A percentile compares a stretch with the other conserved stretches of the same genome.
phyloP scores from a whole-genome alignment of 2,329 filamentous ascomycete species.

The Taxawa tesnikishii region DNA sequence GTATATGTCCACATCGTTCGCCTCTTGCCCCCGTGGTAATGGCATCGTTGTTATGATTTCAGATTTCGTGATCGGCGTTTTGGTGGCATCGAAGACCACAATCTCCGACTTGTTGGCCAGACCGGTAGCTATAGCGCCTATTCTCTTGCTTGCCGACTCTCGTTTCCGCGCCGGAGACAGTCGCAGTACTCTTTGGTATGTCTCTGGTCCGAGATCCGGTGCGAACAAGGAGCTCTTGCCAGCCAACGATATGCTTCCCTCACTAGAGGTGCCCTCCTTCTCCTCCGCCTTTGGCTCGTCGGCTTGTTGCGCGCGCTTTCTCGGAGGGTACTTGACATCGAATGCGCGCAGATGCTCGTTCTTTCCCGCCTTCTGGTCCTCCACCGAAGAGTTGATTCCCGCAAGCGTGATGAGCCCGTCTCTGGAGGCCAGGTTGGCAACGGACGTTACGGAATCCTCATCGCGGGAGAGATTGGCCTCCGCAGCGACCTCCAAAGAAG shows the following conservation, averaged over 20 bases:
- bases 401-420: constrained; percentile 48
- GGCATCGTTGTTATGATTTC: constrained; percentile 44
- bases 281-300: constrained; percentile 20
- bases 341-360: constrained; percentile 80
- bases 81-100: constrained; percentile 61
- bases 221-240: constrained; percentile 42
- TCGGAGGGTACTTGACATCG: constrained; percentile 44
- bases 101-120: constrained; percentile 62
- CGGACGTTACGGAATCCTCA: constrained; percentile 80
- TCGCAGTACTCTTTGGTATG: constrained; percentile 47
- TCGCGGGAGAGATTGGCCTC: constrained; percentile 69
- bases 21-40: constrained; percentile 40
- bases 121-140: constrained; percentile 70
- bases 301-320: constrained; percentile 26
- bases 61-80: constrained; percentile 34
- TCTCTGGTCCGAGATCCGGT: constrained; percentile 31
- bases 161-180: constrained; percentile 42
- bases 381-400: constrained; percentile 71
- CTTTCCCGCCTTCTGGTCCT: constrained; percentile 58
- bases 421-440: constrained; percentile 55
- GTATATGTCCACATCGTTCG: constrained; percentile 58
- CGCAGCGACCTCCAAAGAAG: constrained; percentile 49
- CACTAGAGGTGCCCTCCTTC: constrained; percentile 14
- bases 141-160: constrained; percentile 42
- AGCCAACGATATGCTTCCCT: constrained; percentile 30